Evolutionary conservation across 441 rosid genomes (phyloP), one percentile per base, ranked within the genome.

Genomic region (Dalechampia spathulata): DNA sequence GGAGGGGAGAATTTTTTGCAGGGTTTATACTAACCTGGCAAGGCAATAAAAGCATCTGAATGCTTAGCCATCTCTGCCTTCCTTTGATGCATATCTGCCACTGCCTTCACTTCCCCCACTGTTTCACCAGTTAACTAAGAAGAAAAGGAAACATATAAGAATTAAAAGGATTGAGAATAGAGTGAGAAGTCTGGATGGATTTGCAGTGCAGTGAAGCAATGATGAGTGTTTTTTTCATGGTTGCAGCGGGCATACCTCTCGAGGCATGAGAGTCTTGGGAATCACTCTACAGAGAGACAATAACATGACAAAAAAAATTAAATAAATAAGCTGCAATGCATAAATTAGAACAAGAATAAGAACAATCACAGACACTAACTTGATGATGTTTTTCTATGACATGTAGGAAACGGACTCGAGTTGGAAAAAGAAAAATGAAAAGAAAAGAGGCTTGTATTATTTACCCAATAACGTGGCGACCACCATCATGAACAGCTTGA

Each of bases 261-360:
- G 95, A 78, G 95, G 99, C 99, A 89, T 90, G 85, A 93, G 96
- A 73, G 96, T 93, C 93, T 87, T 90, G 85, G 97, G 99, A 83
- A 93, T 90, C 65, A 93, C 86, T 77, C 99, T 93, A 89, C 82
- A 73, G 72, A 70, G 70, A 78, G 78, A 83, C 81, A 85, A 65
- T 64, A 85, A 80, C 69, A 78, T 76, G 87, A 78, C 89, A 83
- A 83, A 71, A 77, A 46, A 81, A 81, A 68, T 8, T 3, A 30
- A 30, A 30, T 30, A 4, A 75, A 55, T 67, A 47, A 63, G 76
- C 63, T 53, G 36, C 44, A 61, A 60, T 43, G 67, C 55, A 78
- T 65, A 58, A 57, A 7, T 39, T 7, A 39, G 12, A 38, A 38
- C 41, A 38, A 14, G 55, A 67, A 73, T 62, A 16, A 26, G 45